Conservation (phyloP, 306 rosid species). For the Gynostemma pentaphyllum region DNA sequence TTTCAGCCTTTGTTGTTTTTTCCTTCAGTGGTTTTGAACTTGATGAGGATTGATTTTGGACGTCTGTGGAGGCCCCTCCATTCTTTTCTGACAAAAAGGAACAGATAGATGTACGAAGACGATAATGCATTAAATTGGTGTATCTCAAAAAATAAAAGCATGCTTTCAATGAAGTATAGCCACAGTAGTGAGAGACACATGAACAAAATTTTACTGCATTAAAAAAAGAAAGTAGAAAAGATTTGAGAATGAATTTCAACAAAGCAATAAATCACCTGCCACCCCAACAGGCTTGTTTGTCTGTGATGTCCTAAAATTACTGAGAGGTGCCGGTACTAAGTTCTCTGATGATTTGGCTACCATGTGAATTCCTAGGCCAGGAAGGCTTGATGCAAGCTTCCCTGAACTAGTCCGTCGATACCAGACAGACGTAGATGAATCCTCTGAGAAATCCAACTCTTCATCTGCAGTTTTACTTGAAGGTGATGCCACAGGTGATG, state of each 20-base stretch:
- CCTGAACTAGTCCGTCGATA: constrained; percentile 21
- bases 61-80: too few species aligned
- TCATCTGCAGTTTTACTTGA: not conserved
- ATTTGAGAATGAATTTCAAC: too few species aligned
- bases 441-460: not conserved
- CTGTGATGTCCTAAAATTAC: not conserved
- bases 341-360: not conserved
- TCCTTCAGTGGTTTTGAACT: constrained; percentile 28
- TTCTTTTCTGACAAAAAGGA: too few species aligned
- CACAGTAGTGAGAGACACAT: too few species aligned
- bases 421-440: constrained; percentile 14
- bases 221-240: too few species aligned
- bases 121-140: too few species aligned
- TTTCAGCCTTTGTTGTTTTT: constrained; percentile 54
- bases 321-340: not conserved
- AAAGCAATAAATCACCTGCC: not conserved
- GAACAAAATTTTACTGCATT: too few species aligned
- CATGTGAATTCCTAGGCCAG: not conserved
- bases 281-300: not conserved
- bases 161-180: too few species aligned
- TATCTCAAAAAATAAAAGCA: too few species aligned
- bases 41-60: too few species aligned
- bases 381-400: constrained; percentile 20
- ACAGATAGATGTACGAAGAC: too few species aligned
- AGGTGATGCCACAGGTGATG: not conserved